A percentile compares a stretch with the other conserved stretches of the same genome.
Evolutionary conservation across 257 asterid genomes (phyloP).

Genomic region (Scutellaria galericulata): DNA sequence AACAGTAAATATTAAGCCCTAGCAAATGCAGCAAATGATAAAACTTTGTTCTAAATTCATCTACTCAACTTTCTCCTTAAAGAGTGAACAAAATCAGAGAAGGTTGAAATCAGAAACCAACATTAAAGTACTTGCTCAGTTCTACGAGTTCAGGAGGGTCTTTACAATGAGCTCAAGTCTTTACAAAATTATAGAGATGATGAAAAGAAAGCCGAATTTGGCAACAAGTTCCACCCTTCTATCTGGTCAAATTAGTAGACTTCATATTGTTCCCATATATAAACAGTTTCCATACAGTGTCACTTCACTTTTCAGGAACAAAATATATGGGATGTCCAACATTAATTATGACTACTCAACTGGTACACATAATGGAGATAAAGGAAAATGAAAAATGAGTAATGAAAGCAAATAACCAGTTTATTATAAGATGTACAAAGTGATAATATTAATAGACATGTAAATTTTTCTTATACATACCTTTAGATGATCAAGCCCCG

Average conservation of each 20-base stretch:
- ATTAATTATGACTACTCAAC: background rate
- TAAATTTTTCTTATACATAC: too few relatives aligned
- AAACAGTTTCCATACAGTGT: too few relatives aligned
- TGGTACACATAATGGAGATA: background rate
- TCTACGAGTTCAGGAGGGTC: background rate
- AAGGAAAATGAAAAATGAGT: background rate
- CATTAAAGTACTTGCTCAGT: background rate
- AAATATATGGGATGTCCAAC: too few relatives aligned
- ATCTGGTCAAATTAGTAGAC: background rate
- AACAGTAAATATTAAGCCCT: background rate
- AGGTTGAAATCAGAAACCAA: background rate
- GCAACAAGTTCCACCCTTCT: background rate
- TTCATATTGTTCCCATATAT: background rate
- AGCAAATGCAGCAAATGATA: constrained; percentile 2
- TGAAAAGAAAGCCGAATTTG: background rate
- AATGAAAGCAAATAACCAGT: too few relatives aligned
- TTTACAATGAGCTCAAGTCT: background rate
- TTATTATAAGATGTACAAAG: too few relatives aligned
- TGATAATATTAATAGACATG: too few relatives aligned
- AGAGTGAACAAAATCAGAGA: background rate
- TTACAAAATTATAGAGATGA: background rate
- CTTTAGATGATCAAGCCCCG: too few relatives aligned
- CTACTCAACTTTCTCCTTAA: background rate
- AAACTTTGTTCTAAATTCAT: background rate
- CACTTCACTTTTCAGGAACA: too few relatives aligned